Conservation (phyloP, 176 grass and related monocot genomes). For the Phragmites australis region DNA sequence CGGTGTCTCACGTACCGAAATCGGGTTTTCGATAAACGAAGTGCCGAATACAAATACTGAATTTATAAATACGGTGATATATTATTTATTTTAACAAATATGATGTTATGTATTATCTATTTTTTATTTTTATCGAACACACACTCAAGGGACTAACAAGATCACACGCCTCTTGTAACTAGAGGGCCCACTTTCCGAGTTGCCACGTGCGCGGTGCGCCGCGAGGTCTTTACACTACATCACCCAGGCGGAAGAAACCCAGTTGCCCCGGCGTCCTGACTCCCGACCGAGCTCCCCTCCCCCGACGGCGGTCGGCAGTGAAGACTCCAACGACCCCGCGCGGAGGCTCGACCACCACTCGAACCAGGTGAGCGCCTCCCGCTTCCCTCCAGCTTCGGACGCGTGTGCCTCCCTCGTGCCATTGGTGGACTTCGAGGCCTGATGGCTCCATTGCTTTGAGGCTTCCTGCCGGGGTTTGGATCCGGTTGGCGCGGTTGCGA, state of each 20-base stretch:
- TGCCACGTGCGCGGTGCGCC: neutral
- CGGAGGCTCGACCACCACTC: neutral
- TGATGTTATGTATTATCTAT: no score
- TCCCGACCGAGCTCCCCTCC: neutral
- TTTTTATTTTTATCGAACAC: no score
- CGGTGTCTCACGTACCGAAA: no score
- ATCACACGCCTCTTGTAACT: no score
- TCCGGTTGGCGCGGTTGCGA: neutral
- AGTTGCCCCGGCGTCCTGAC: neutral
- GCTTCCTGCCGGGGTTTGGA: neutral
- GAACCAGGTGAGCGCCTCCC: slow-evolving; percentile 20
- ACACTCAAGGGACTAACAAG: no score
- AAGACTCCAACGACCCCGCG: neutral
- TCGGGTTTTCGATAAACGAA: no score
- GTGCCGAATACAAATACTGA: no score
- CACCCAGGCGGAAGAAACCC: neutral
- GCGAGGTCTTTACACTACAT: neutral
- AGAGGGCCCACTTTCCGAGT: no score
- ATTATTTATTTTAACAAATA: no score
- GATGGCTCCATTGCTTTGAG: neutral
- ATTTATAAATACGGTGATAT: no score
- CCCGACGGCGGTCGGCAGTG: neutral
- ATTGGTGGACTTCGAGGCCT: no score
- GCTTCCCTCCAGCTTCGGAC: neutral
- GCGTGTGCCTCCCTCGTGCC: neutral